A percentile compares a stretch with the other conserved stretches of the same genome.
These are phyloP conservation scores for Penicillium salamii DNA, from an alignment of 495 filamentous ascomycete genomes.

Conservation along the genomic window DNA sequence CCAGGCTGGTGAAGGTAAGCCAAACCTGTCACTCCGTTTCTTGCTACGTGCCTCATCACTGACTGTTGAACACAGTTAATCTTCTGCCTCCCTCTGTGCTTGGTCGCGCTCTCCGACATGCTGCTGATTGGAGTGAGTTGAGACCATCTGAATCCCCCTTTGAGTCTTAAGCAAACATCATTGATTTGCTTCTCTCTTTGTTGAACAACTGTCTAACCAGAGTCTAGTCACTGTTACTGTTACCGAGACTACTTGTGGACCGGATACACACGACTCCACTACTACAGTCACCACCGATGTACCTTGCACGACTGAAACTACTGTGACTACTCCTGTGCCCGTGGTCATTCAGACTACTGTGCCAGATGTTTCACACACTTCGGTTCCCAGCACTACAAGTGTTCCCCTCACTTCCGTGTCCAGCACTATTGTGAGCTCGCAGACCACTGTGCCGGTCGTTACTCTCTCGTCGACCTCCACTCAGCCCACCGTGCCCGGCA, in stretches of 20 bases:
- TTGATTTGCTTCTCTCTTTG: neutral
- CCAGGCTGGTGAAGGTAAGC: neutral
- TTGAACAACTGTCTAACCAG: neutral
- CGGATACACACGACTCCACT: neutral
- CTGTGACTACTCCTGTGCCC: neutral
- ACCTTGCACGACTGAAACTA: constrained; percentile 3
- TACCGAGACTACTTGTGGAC: constrained; percentile 1
- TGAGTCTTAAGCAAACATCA: neutral
- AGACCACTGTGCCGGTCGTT: neutral
- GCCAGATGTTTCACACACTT: neutral
- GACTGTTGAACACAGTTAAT: neutral
- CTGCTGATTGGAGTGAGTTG: neutral
- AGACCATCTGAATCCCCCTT: neutral
- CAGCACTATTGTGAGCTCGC: neutral
- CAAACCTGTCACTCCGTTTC: neutral
- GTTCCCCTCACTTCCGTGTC: neutral
- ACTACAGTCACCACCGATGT: constrained; percentile 4
- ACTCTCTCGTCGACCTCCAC: neutral
- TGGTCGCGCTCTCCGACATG: neutral
- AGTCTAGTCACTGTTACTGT: constrained; percentile 15
- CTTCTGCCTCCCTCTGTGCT: neutral
- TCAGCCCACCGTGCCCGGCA: neutral
- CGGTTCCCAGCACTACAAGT: neutral
- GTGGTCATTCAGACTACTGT: neutral
- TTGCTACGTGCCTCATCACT: neutral